Conservation (phyloP, 352 stramenopile species). For the Ophiocytium majus region DNA sequence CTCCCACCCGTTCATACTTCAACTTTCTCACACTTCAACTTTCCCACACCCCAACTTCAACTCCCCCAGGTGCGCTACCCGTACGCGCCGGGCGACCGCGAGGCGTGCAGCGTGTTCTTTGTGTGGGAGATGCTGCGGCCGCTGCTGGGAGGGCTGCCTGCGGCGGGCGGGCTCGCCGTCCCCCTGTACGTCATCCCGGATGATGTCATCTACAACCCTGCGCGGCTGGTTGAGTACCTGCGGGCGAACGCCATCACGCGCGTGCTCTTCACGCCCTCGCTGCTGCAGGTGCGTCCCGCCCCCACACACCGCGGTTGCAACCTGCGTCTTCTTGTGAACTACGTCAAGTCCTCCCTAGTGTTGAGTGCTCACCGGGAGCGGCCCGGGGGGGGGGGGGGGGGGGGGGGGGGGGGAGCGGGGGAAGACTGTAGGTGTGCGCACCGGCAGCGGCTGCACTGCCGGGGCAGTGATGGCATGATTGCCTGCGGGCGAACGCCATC, state of each 20-base stretch:
- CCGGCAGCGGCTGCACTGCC: no score
- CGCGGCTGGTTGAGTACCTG: constrained; percentile 40
- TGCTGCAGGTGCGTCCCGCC: constrained; percentile 76
- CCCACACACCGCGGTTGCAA: no score
- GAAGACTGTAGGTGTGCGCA: no score
- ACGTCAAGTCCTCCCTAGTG: background rate
- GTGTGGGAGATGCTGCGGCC: constrained; percentile 86
- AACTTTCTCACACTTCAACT: constrained; percentile 17
- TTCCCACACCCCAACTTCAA: background rate
- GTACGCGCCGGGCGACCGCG: constrained; percentile 60
- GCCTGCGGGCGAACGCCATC: constrained; percentile 43
- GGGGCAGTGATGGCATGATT: no score
- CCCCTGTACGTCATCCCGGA: constrained; percentile 83
- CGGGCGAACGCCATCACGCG: constrained; percentile 65
- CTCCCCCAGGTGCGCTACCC: constrained; percentile 66
- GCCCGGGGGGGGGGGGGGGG: no score
- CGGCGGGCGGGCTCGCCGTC: constrained; percentile 26
- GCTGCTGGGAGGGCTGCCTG: constrained; percentile 76
- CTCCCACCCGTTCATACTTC: no score
- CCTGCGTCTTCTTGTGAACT: background rate
- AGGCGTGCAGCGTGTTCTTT: constrained; percentile 89
- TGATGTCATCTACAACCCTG: constrained; percentile 82
- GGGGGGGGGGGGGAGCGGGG: no score
- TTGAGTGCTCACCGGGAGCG: no score
- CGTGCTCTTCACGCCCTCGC: constrained; percentile 85